Evolutionary conservation across 139 green algal genomes (phyloP), one percentile per base, ranked within the genome.

Genomic region (Mychonastes homosphaera): DNA sequence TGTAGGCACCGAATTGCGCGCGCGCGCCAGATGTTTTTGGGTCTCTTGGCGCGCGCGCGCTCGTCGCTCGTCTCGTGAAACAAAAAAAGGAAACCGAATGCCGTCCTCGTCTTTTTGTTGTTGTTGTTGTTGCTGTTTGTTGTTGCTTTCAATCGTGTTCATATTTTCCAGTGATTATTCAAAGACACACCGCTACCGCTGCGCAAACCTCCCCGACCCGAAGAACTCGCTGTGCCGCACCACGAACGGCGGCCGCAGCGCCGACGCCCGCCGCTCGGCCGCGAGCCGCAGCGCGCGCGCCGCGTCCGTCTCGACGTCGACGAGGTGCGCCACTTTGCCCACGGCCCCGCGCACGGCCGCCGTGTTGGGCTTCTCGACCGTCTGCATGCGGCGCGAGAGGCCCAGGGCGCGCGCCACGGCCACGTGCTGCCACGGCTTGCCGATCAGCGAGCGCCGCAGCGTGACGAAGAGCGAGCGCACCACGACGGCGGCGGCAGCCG

Each of bases 401-500:
- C 75, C 75, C 32, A 82, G 61, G 0, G 59, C 44, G 18, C 67
- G 47, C 7, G 78, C 28, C 3, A 78, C 62, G 18, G 56, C 62
- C 23, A 53, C 46, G 34, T 82, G 75, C 21, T 73, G 73, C 60
- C 62, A 73, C 10, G 70, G 70, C 57, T 72, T 78, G 13, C 75
- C 70, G 29, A 65, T 62, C 7, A 52, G 53, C n/a, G 70, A 64
- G 16, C 75, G 60, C 21, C 64, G 45, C 18, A 82, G 48, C 8
- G 75, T 82, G 13, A 82, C 75, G 39, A 82, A 82, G 6, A 82
- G n/a, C n/a, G n/a, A n/a, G n/a, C n/a, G n/a, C n/a, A n/a, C n/a
- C n/a, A n/a, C n/a, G n/a, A n/a, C n/a, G n/a, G n/a, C n/a, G n/a
- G n/a, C n/a, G n/a, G n/a, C n/a, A n/a, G n/a, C n/a, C n/a, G n/a